A percentile compares a stretch with the other conserved stretches of the same genome.
Conservation (phyloP, 1,139 yeast genomes). For the Yamadazyma buinensis region DNA sequence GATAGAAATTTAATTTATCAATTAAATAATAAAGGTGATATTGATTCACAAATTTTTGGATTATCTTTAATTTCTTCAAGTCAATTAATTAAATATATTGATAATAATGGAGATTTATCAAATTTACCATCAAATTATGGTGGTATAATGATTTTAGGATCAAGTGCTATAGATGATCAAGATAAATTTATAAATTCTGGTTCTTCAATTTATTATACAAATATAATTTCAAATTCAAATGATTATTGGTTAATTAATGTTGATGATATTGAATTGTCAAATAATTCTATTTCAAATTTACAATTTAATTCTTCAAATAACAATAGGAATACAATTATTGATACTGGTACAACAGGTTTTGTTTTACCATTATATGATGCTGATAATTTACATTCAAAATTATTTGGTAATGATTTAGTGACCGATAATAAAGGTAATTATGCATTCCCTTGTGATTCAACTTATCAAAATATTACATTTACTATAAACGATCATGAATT, state of each 20-base stretch:
- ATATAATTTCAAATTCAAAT: slow-evolving; percentile 32
- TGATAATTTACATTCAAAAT: slow-evolving; percentile 37
- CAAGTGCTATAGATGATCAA: slow-evolving; percentile 16
- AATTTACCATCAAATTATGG: slow-evolving; percentile 17
- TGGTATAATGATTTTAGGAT: slow-evolving; percentile 26
- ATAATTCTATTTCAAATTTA: slow-evolving; percentile 12
- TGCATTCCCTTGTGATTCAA: slow-evolving; percentile 56
- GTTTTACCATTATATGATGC: slow-evolving; percentile 60
- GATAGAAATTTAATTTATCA: slow-evolving; percentile 22
- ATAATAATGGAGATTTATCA: slow-evolving; percentile 9
- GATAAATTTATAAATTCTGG: slow-evolving; percentile 12
- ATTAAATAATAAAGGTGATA: slow-evolving; percentile 14
- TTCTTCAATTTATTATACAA: slow-evolving; percentile 30
- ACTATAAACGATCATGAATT: slow-evolving; percentile 42
- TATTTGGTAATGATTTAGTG: slow-evolving; percentile 43
- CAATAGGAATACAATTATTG: slow-evolving; percentile 49
- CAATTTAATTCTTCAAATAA: slow-evolving; percentile 11
- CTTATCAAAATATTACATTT: slow-evolving; percentile 29
- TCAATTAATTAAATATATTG: slow-evolving; percentile 14
- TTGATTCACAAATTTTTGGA: slow-evolving; percentile 21
- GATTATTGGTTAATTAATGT: slow-evolving; percentile 54
- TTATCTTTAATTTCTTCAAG: slow-evolving; percentile 18
- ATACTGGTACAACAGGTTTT: slow-evolving; percentile 65
- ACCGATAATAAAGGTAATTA: slow-evolving; percentile 55
- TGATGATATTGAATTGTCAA: slow-evolving; percentile 26